These are phyloP conservation scores for Pichia eremophila DNA, from an alignment of 805 yeast genomes.

Conservation along the genomic window DNA sequence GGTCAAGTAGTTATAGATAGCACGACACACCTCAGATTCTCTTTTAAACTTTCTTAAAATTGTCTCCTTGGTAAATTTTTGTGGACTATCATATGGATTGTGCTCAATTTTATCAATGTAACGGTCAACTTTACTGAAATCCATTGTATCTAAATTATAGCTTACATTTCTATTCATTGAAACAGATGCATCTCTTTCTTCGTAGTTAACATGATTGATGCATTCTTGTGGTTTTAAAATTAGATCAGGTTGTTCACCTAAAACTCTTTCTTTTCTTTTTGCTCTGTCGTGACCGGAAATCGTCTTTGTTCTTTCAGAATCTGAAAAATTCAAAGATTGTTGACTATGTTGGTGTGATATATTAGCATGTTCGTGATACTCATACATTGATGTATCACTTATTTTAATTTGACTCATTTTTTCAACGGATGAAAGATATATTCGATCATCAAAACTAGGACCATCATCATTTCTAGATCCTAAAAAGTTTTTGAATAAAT, in stretches of 20 bases:
- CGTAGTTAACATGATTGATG: constrained; percentile 35
- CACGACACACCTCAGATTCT: constrained; percentile 54
- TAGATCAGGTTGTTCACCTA: constrained; percentile 50
- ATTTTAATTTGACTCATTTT: constrained; percentile 4
- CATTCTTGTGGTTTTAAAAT: constrained; percentile 54
- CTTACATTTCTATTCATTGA: neutral
- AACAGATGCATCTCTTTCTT: constrained; percentile 28
- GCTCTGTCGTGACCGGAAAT: constrained; percentile 61
- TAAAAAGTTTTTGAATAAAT: constrained; percentile 36
- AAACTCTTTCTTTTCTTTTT: constrained; percentile 53
- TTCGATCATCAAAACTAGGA: constrained; percentile 25
- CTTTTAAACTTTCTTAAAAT: constrained; percentile 45
- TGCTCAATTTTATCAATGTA: constrained; percentile 30
- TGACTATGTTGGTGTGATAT: neutral
- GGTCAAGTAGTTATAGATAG: constrained; percentile 52
- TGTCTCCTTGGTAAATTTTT: constrained; percentile 34
- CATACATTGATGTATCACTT: neutral
- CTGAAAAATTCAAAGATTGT: constrained; percentile 17
- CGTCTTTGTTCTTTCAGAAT: constrained; percentile 64
- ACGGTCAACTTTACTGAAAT: constrained; percentile 34
- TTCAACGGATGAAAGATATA: constrained; percentile 17
- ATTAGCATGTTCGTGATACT: neutral
- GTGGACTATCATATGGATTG: constrained; percentile 27
- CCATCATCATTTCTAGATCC: constrained; percentile 24
- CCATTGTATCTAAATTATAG: constrained; percentile 16